A percentile compares a stretch with the other conserved stretches of the same genome.
Evolutionary conservation across 2,329 filamentous ascomycete species (phyloP).

Genomic region (Remersonia thermophila): DNA sequence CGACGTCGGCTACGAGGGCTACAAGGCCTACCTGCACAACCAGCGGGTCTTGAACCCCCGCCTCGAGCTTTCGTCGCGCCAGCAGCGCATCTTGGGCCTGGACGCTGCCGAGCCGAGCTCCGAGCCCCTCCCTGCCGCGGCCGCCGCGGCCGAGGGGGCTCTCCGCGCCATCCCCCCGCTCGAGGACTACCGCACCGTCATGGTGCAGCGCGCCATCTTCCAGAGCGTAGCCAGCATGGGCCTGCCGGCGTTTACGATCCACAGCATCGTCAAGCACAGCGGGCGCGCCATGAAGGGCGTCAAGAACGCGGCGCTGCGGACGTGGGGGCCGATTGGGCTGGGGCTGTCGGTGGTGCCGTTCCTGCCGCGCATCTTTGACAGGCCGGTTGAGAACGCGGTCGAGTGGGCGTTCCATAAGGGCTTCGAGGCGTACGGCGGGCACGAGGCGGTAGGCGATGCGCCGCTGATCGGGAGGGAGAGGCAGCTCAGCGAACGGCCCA

Average conservation of each 20-base stretch:
- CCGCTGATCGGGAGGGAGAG: conserved; percentile 42
- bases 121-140: too few species aligned
- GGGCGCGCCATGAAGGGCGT: conserved; percentile 71
- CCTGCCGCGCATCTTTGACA: conserved; percentile 73
- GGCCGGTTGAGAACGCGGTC: conserved; percentile 83
- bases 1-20: conserved; percentile 85
- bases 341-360: conserved; percentile 68
- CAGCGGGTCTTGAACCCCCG: conserved; percentile 61
- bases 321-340: conserved; percentile 84
- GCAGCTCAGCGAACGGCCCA: conserved; percentile 25
- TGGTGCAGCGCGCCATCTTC: conserved; percentile 83
- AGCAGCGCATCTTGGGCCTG: conserved; percentile 36
- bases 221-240: conserved; percentile 89
- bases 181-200: conserved; percentile 83
- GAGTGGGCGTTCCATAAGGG: conserved; percentile 82
- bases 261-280: conserved; percentile 82
- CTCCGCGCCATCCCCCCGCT: conserved; percentile 48
- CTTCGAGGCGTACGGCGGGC: conserved; percentile 60
- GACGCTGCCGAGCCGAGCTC: conserved; percentile 12
- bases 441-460: conserved; percentile 40
- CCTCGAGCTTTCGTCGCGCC: conserved; percentile 38
- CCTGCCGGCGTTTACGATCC: conserved; percentile 84
- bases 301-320: conserved; percentile 64
- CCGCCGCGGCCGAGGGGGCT: conserved; percentile 22
- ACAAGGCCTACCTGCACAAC: conserved; percentile 86